Evolutionary conservation across 2,329 filamentous ascomycete species (phyloP).

Genomic region (Phaeosphaeriaceae sp.): DNA sequence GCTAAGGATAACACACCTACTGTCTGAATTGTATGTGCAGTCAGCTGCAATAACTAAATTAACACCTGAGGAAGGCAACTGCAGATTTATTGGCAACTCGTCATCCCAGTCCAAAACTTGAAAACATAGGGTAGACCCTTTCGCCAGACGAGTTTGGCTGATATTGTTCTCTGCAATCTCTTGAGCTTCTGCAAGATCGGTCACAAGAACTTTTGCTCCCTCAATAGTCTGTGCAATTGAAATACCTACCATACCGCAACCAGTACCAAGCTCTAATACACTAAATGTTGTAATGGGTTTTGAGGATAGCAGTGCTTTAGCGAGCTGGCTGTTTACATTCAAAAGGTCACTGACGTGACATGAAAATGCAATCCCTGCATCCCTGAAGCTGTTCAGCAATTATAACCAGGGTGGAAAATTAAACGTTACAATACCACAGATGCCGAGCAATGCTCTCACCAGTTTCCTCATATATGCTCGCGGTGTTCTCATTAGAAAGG

Average conservation of each 20-base stretch:
- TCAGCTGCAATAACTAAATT: conserved; percentile 71
- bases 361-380: conserved; percentile 65
- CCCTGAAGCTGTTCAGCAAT: conserved; percentile 46
- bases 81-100: conserved; percentile 48
- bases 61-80: conserved; percentile 36
- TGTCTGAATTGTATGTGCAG: conserved; percentile 76
- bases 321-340: conserved; percentile 13
- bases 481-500: conserved; percentile 46
- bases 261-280: conserved; percentile 70
- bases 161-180: conserved; percentile 67
- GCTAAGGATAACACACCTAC: conserved; percentile 39
- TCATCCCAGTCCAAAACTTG: conserved; percentile 69
- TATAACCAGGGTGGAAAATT: neutral
- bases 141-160: conserved; percentile 49
- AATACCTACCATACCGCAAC: conserved; percentile 71
- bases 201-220: conserved; percentile 63
- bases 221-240: conserved; percentile 62
- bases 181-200: conserved; percentile 69
- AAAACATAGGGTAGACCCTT: conserved; percentile 55
- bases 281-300: conserved; percentile 26
- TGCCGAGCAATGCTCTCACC: conserved; percentile 76
- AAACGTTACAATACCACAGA: conserved; percentile 65
- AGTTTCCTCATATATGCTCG: conserved; percentile 71
- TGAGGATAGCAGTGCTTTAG: conserved; percentile 8
- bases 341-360: conserved; percentile 58